These are phyloP conservation scores for Syzygium jambos DNA, from an alignment of 345 rosid species.

Conservation along the genomic window DNA sequence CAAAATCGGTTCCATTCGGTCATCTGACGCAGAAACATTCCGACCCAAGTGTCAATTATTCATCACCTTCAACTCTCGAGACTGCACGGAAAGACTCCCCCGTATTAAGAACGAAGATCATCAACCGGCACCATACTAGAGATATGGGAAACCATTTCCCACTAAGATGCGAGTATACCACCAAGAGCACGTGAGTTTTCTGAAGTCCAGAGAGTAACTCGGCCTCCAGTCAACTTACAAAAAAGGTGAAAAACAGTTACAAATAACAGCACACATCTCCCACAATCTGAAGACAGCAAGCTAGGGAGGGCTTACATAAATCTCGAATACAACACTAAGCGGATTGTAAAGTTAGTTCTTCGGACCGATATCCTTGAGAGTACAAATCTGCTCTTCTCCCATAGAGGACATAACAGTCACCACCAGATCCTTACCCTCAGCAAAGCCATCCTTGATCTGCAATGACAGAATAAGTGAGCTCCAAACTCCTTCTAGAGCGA, in stretches of 20 bases:
- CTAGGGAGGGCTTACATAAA: not conserved
- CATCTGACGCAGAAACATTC: not conserved
- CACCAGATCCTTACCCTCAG: conserved; percentile 5
- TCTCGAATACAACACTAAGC: not conserved
- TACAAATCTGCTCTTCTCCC: conserved; percentile 3
- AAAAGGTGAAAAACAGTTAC: not conserved
- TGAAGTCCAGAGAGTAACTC: not conserved
- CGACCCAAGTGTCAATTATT: not conserved
- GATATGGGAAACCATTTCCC: not conserved
- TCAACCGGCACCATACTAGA: not conserved
- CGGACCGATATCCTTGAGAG: conserved; percentile 1
- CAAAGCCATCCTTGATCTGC: conserved; percentile 2
- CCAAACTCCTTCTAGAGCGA: not conserved
- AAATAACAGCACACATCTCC: not conserved
- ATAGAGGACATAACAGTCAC: conserved; percentile 1
- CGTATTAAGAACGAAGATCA: not conserved
- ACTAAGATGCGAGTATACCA: not conserved
- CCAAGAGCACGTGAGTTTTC: not conserved
- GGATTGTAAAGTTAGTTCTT: conserved; percentile 5
- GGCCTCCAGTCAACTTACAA: not conserved
- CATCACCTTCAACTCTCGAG: not conserved
- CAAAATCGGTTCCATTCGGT: not conserved
- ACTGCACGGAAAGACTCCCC: not conserved
- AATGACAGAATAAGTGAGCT: not conserved
- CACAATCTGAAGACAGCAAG: not conserved